Percentiles rank a stretch among this genome's conserved stretches.
phyloP scores from a whole-genome alignment of 2,329 filamentous ascomycete species.

The Periconia sp. region DNA sequence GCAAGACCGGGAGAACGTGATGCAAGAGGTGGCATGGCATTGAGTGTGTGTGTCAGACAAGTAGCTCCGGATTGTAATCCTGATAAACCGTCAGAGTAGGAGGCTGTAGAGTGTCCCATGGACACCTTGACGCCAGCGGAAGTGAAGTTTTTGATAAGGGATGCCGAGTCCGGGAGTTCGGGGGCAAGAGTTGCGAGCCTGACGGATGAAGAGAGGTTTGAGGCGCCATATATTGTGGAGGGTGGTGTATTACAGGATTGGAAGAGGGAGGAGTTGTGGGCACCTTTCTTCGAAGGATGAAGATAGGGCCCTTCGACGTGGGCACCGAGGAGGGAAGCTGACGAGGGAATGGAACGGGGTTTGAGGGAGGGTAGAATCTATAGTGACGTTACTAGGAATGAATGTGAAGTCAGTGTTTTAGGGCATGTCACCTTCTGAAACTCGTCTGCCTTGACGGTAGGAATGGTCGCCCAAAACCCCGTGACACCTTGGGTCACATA shows the following conservation, averaged over 20 bases:
- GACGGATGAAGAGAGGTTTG: conserved; percentile 48
- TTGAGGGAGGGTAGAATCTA: conserved; percentile 57
- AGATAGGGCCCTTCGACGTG: conserved; percentile 64
- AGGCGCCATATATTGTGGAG: conserved; percentile 53
- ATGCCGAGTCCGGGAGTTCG: conserved; percentile 52
- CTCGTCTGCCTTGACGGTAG: conserved; percentile 55
- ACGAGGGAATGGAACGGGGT: conserved; percentile 49
- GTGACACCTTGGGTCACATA: conserved; percentile 60
- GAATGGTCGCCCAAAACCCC: conserved; percentile 61
- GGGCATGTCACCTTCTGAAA: conserved; percentile 50
- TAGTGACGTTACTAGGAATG: not conserved
- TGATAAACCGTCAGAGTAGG: conserved; percentile 52
- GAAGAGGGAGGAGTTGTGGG: conserved; percentile 57
- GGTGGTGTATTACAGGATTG: conserved; percentile 44
- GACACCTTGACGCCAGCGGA: conserved; percentile 53
- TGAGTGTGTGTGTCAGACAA: conserved; percentile 61
- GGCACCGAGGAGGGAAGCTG: conserved; percentile 61
- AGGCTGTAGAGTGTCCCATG: conserved; percentile 59
- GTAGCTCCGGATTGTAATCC: conserved; percentile 58
- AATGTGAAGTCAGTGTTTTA: not conserved
- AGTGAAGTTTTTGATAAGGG: conserved; percentile 52
- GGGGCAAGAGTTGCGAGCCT: conserved; percentile 61
- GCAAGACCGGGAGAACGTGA: conserved; percentile 60
- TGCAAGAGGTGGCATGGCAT: conserved; percentile 59
- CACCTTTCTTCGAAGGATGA: conserved; percentile 59